phyloP scores from a whole-genome alignment of 129 eudicot species.

The Artemisia annua region DNA sequence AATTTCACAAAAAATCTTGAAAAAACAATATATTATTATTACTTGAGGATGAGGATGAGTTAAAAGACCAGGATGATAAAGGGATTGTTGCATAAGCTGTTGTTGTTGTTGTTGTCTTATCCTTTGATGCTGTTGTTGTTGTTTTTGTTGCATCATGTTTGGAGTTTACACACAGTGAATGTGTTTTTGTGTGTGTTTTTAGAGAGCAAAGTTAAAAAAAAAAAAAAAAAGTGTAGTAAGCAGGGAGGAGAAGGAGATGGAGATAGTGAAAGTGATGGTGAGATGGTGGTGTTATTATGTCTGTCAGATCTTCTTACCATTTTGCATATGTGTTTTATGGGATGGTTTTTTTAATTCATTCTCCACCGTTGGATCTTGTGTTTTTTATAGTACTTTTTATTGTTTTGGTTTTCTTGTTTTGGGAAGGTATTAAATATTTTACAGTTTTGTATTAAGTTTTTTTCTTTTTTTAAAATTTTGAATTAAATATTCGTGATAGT shows the following conservation, averaged over 20 bases:
- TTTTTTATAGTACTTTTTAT: neutral
- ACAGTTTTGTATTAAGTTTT: too few species aligned
- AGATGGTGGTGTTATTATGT: slow-evolving; percentile 22
- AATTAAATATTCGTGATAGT: too few species aligned
- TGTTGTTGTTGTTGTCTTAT: slow-evolving; percentile 64
- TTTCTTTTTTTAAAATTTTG: too few species aligned
- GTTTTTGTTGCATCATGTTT: slow-evolving; percentile 56
- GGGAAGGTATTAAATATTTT: too few species aligned
- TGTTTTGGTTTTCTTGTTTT: neutral
- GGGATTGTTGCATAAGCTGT: slow-evolving; percentile 62
- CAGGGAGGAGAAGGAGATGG: slow-evolving; percentile 26
- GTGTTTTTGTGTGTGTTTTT: slow-evolving; percentile 10
- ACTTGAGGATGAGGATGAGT: slow-evolving; percentile 36
- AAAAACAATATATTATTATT: neutral
- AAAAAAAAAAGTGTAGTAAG: slow-evolving; percentile 17
- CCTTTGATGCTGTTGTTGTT: slow-evolving; percentile 55
- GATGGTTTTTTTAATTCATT: slow-evolving; percentile 8
- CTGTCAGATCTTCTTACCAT: slow-evolving; percentile 28
- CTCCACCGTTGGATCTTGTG: slow-evolving; percentile 24
- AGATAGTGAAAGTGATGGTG: slow-evolving; percentile 8
- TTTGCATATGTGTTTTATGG: slow-evolving; percentile 22
- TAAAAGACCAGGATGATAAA: slow-evolving; percentile 83
- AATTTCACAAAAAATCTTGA: neutral
- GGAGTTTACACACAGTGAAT: slow-evolving; percentile 11
- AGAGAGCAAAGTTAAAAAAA: slow-evolving; percentile 13